These are phyloP conservation scores for Schwanniomyces occidentalis DNA, from an alignment of 805 yeast species.

Conservation along the genomic window DNA sequence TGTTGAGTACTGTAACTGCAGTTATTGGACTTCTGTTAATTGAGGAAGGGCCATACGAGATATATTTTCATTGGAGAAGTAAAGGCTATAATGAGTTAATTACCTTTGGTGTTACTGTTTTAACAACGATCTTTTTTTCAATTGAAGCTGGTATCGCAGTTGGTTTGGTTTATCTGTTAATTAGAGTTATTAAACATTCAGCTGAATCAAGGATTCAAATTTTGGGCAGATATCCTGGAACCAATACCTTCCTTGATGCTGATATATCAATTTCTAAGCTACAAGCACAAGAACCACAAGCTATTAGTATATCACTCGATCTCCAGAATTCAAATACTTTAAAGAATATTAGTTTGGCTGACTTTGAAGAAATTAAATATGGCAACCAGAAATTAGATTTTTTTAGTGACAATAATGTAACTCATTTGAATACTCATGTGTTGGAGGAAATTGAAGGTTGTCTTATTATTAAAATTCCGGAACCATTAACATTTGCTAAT, in stretches of 20 bases:
- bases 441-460: constrained; percentile 47
- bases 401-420: constrained; percentile 35
- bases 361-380: constrained; percentile 5
- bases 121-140: constrained; percentile 50
- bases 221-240: constrained; percentile 43
- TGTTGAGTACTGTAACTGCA: constrained; percentile 76
- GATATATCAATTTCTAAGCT: constrained; percentile 24
- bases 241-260: constrained; percentile 43
- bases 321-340: too few species aligned
- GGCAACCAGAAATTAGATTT: constrained; percentile 25
- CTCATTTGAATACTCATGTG: constrained; percentile 34
- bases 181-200: constrained; percentile 58
- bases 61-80: constrained; percentile 69
- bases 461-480: constrained; percentile 43
- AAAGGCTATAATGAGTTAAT: constrained; percentile 76
- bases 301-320: too few species aligned
- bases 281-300: not conserved
- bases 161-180: constrained; percentile 80
- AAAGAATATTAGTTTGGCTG: not conserved
- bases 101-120: constrained; percentile 41
- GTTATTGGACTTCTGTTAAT: constrained; percentile 63
- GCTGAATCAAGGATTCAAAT: constrained; percentile 46
- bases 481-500: constrained; percentile 45
- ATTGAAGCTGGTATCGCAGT: constrained; percentile 87
- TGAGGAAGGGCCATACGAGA: constrained; percentile 82